A percentile compares a stretch with the other conserved stretches of the same genome.
Evolutionary conservation across 345 rosid genomes (phyloP).

Genomic region (Combretum micranthum): DNA sequence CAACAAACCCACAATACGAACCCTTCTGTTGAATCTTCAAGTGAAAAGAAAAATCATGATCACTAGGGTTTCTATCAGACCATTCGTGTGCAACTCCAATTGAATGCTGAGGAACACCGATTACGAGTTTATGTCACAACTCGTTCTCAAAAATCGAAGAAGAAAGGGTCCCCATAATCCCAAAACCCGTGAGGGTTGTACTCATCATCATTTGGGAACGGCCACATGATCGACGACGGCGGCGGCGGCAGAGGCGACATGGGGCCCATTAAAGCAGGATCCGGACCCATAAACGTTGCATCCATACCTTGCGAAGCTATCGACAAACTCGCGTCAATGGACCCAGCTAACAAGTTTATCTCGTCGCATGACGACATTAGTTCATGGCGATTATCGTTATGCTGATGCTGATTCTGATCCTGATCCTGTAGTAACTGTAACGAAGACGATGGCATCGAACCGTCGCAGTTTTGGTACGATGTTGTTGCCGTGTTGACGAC

Average conservation of each 20-base stretch:
- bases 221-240: constrained; percentile 55
- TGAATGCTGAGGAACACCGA: no score
- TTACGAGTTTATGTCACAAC: no score
- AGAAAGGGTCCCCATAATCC: constrained; percentile 56
- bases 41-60: no score
- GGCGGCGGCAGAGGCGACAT: constrained; percentile 21
- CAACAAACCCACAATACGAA: no score
- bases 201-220: constrained; percentile 49
- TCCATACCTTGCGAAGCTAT: constrained; percentile 20
- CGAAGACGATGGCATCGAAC: background rate
- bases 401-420: constrained; percentile 19
- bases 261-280: constrained; percentile 19
- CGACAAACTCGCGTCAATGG: constrained; percentile 40
- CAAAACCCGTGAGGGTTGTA: constrained; percentile 41
- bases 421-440: background rate
- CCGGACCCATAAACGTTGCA: constrained; percentile 31
- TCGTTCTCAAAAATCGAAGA: constrained; percentile 41
- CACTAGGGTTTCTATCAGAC: no score
- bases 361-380: constrained; percentile 18
- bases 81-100: no score
- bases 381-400: constrained; percentile 6
- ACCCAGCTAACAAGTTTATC: constrained; percentile 32
- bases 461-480: constrained; percentile 19
- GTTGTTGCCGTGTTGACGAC: constrained; percentile 6
- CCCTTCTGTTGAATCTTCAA: no score